Evolutionary conservation across 306 rosid species (phyloP), one percentile per base, ranked within the genome.

Genomic region (Glycine tomentella): DNA sequence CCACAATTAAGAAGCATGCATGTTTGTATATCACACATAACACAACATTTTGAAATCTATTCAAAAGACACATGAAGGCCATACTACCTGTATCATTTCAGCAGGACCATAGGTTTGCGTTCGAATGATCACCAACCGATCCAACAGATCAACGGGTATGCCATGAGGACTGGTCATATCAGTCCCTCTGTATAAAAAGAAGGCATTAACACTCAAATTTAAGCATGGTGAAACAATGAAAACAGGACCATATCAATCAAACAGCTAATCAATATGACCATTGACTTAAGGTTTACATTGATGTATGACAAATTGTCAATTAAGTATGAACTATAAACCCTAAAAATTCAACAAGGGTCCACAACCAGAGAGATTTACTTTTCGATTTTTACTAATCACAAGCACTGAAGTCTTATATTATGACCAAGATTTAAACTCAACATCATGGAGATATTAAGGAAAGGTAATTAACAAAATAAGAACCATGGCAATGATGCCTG

Each of bases 101-200:
- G 96, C 98, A 74, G 94, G 97, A 83, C 89, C 97, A 55, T 90
- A 95, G 31, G 86, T 89, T 69, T 90, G 93, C 16, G 97, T 95
- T 75, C 94, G 89, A 80, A 95, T 90, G 81, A 95, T 95, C 78
- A 88, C 96, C 84, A 95, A 81, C 59, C 97, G 91, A 85, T 95
- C 99, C 87, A 95, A 80, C 75, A 95, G 91, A 88, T 93, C 97
- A 7, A 93, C 94, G 11, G 99, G 99, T 86, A 95, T 91, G 82
- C 99, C 99, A 81, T 95, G 99, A 78, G 99, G 98, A 84, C 99
- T 91, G 80, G 85, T 84, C 99, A 93, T 95, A 85, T 93, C 97
- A 46, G 98, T 93, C 34, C 97, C 97, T 86, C 97, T 93, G 88
- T 79, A 81, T 33, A 56, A 52, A 67, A 78, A 36, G 8, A 7